Base-by-base conservation (phyloP, 257 asterid species). In the Marsdenia floribunda region DNA sequence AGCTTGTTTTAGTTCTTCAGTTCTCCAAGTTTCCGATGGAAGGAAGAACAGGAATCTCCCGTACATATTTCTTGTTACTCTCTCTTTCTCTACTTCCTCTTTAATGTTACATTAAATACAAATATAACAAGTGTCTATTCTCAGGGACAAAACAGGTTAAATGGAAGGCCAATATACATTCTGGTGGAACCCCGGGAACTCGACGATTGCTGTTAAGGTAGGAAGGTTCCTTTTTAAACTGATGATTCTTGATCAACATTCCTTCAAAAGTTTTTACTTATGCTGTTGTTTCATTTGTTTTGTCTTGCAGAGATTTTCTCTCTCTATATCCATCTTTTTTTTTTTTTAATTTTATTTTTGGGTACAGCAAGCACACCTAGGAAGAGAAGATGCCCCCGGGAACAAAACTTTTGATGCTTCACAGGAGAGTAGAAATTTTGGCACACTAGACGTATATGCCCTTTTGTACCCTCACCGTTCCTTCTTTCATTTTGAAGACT, bases 111-210 rank as follows among this genome's bases (percentile, higher is more conserved):
- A 29, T 29, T 29, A 29, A 29, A 29, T 29, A 29, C 33, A 29
- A 29, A 0, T 29, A 29, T 29, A 29, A 29, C 33, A 29, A 29
- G 33, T 29, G 33, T 29, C 33, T 1, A 29, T 29, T 29, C 33
- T 29, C 33, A 29, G 93, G 91, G 83, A 66, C 87, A 89, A 42
- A 85, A 78, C 77, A 81, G 88, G 85, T 77, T 91, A 70, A 88
- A 88, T 72, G 97, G 96, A 76, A 89, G 85, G 79, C 85, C 93
- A 57, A 85, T 91, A 63, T 91, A 91, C 80, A 82, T 91, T 76
- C 96, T 91, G 55, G 96, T 91, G 82, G 92, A 89, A 87, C 97
- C 97, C 40, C 82, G 83, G 49, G 85, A 86, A 74, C 50, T 82
- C 74, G 89, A 78, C 50, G 83, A 72, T 44, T 75, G 76, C 71